Evolutionary conservation across 2,329 filamentous ascomycete genomes (phyloP), one percentile per base, ranked within the genome.

Genomic region (Mollisiaceae sp.): DNA sequence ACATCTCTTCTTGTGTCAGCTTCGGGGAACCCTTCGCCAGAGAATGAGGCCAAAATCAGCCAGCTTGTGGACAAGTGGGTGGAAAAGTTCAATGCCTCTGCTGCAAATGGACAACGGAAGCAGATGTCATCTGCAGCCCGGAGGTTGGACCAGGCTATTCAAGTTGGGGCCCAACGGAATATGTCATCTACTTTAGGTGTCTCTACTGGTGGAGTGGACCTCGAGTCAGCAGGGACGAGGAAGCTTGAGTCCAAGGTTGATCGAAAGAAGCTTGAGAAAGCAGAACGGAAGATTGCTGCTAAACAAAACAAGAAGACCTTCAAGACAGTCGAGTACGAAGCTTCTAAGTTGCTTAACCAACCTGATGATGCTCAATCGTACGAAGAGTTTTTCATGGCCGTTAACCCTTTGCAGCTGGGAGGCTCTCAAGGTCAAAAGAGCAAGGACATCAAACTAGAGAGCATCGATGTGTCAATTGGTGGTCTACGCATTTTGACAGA

Each of bases 341-440:
- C 95, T 0, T 98, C 95, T 14, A 89, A 89, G 71, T 83, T 99
- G 71, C 88, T 99, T 71, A 90, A 96, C 76, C 87, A 92, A 79
- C 85, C 92, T 4, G 91, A 94, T 74, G 87, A 90, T 74, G 83
- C 94, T 14, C 90, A 97, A 83, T 96, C 93, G 47, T 99, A 99
- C 78, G 95, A 99, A 80, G 95, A 99, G 78, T 98, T 99, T 81
- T 99, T 97, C 86, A 98, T 99, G 95, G 91, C 93, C 62, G 95
- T 99, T 82, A 99, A 99, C 79, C 95, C 95, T 67, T 86, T 99
- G 69, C 94, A 98, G 77, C 75, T 98, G 67, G 94, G 93, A 62
- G 88, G 85, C 70, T 79, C 86, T 64, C 79, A 89, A 66, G 85
- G 89, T 66, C 86, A 88, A 71, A 99, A 98, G 89, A 97, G 94